phyloP scores from a whole-genome alignment of 345 rosid species.

The Viola odorata region DNA sequence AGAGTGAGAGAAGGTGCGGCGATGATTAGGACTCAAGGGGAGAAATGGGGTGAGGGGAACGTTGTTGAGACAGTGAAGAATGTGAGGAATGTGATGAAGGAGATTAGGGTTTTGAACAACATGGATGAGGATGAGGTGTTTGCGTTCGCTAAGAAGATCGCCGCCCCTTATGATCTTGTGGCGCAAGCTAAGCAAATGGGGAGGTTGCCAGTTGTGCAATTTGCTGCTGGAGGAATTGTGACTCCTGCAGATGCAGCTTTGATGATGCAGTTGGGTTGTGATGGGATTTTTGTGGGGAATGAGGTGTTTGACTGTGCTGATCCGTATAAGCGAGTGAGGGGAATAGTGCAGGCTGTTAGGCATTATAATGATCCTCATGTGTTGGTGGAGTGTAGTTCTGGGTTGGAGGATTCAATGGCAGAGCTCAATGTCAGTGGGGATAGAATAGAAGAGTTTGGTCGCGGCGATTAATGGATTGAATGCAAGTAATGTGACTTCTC shows the following conservation, averaged over 20 bases:
- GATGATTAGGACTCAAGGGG: constrained; percentile 45
- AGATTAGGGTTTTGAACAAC: constrained; percentile 35
- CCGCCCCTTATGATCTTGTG: constrained; percentile 31
- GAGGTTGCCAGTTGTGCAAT: constrained; percentile 29
- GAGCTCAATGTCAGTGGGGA: constrained; percentile 33
- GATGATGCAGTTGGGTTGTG: constrained; percentile 42
- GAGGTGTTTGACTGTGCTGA: constrained; percentile 24
- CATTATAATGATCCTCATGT: constrained; percentile 28
- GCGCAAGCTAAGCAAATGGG: constrained; percentile 36
- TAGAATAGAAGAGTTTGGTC: constrained; percentile 35
- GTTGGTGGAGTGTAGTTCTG: constrained; percentile 26
- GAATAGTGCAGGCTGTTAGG: constrained; percentile 35
- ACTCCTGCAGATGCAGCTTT: constrained; percentile 40
- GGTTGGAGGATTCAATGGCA: constrained; percentile 16
- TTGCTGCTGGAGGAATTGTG: constrained; percentile 37
- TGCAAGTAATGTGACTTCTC: constrained; percentile 8
- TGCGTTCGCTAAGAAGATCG: constrained; percentile 22
- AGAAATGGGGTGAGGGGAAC: constrained; percentile 20
- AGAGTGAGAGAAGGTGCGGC: constrained; percentile 50
- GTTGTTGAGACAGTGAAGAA: constrained; percentile 32
- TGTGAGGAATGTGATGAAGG: constrained; percentile 46
- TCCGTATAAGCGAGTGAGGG: constrained; percentile 25
- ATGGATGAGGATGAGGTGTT: constrained; percentile 49
- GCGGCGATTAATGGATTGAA: constrained; percentile 6
- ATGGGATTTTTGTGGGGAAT: constrained; percentile 33